These are phyloP conservation scores for Colletotrichum nymphaeae DNA, from an alignment of 2,329 filamentous ascomycete species.

Conservation along the genomic window DNA sequence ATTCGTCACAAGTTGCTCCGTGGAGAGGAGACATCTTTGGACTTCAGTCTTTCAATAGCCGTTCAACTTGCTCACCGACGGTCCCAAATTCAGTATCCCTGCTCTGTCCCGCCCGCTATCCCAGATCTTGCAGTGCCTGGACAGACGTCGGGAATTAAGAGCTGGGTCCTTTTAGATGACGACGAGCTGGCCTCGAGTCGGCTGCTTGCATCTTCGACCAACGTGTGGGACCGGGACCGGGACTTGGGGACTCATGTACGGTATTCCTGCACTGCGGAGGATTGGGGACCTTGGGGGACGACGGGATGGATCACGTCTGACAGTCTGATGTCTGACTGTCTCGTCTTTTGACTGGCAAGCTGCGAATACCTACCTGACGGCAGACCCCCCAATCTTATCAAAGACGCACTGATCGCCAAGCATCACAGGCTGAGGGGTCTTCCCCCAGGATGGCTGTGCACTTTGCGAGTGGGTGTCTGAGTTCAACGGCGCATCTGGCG, in stretches of 20 bases:
- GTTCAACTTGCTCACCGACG: background rate
- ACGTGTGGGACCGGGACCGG: background rate
- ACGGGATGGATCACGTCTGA: background rate
- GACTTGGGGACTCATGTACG: background rate
- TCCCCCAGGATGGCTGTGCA: slow-evolving; percentile 12
- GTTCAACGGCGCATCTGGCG: background rate
- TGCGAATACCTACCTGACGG: no score
- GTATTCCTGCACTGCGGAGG: background rate
- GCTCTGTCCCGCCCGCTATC: slow-evolving; percentile 19
- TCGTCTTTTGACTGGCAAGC: background rate
- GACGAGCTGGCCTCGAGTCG: slow-evolving; percentile 9
- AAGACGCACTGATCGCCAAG: background rate
- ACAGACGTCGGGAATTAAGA: slow-evolving; percentile 12
- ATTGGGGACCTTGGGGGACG: background rate
- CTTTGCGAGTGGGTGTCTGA: background rate
- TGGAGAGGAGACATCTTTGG: background rate
- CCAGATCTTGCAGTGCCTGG: background rate
- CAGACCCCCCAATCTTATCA: background rate
- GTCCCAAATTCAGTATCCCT: slow-evolving; percentile 8
- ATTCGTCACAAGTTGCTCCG: slow-evolving; percentile 15
- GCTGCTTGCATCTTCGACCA: background rate
- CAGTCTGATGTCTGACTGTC: background rate
- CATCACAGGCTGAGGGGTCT: background rate
- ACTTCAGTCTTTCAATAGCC: no score
- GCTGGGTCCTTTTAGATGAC: slow-evolving; percentile 14